Conservation (phyloP, 129 eudicot genomes). For the Flaveria trinervia region DNA sequence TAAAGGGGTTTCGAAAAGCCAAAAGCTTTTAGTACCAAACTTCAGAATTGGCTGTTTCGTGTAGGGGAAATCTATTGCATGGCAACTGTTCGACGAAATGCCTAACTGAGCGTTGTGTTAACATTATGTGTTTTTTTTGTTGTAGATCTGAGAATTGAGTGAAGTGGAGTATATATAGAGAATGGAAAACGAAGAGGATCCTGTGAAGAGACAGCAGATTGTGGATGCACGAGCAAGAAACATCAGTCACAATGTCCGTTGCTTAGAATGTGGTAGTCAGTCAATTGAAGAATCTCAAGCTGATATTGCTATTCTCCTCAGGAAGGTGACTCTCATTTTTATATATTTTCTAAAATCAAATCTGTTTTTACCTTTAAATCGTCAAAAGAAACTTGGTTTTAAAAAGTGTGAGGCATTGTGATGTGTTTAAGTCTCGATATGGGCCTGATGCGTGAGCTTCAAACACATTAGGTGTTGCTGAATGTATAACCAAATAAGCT, state of each 20-base stretch:
- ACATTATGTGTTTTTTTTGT: not conserved
- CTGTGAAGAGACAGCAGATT: constrained; percentile 55
- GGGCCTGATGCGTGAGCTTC: no score
- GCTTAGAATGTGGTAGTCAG: constrained; percentile 94
- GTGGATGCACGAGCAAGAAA: constrained; percentile 86
- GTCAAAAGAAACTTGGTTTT: not conserved
- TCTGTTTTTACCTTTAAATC: not conserved
- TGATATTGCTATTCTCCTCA: constrained; percentile 81
- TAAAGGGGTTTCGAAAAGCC: not conserved
- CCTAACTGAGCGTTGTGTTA: constrained; percentile 19
- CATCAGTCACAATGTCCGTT: constrained; percentile 89
- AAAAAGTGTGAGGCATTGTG: no score
- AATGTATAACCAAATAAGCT: not conserved
- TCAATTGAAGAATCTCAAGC: constrained; percentile 98
- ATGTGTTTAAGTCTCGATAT: no score
- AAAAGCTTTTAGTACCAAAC: not conserved
- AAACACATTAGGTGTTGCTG: not conserved
- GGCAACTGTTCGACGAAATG: constrained; percentile 43
- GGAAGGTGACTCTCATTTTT: constrained; percentile 54
- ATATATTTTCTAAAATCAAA: not conserved
- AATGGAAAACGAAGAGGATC: constrained; percentile 68
- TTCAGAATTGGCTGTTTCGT: not conserved
- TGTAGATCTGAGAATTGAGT: constrained; percentile 7
- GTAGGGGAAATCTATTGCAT: constrained; percentile 5
- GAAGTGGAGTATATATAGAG: not conserved